These are phyloP conservation scores for Microbotryomycetes sp. DNA, from an alignment of 1,284 basidiomycete genomes.

Conservation along the genomic window DNA sequence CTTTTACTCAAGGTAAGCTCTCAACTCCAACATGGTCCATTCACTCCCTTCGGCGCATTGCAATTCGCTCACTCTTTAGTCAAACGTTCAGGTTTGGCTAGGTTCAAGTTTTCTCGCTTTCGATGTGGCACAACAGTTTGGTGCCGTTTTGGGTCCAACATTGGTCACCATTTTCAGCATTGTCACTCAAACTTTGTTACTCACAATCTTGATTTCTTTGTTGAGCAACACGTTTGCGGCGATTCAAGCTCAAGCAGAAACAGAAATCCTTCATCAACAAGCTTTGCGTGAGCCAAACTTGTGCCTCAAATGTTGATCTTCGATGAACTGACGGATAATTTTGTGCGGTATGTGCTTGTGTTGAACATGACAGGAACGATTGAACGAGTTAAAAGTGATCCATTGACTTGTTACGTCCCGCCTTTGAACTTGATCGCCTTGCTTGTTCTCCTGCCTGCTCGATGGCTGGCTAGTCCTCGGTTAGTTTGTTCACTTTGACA, in stretches of 20 bases:
- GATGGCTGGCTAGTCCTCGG: constrained; percentile 21
- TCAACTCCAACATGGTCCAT: not conserved
- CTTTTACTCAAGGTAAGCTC: constrained; percentile 32
- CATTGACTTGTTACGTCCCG: constrained; percentile 27
- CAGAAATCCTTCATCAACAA: constrained; percentile 32
- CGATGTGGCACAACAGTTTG: constrained; percentile 33
- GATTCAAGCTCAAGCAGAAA: constrained; percentile 30
- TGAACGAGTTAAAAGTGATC: constrained; percentile 37
- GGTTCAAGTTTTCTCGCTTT: constrained; percentile 33
- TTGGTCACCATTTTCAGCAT: constrained; percentile 30
- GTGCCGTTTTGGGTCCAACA: constrained; percentile 25
- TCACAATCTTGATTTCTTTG: constrained; percentile 38
- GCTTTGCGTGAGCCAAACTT: constrained; percentile 20
- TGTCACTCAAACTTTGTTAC: constrained; percentile 13
- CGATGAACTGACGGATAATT: not conserved
- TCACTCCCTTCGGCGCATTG: not conserved
- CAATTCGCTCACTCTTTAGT: not conserved
- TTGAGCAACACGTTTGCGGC: constrained; percentile 34
- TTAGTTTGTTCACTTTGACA: not conserved
- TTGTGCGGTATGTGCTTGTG: too few species aligned
- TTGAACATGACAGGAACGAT: constrained; percentile 21
- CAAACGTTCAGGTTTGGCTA: not conserved
- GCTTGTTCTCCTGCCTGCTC: constrained; percentile 20
- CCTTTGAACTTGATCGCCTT: constrained; percentile 34
- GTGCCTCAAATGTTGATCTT: not conserved